These are phyloP conservation scores for Suhomyces pyralidae DNA, from an alignment of 805 yeast species.

Conservation along the genomic window DNA sequence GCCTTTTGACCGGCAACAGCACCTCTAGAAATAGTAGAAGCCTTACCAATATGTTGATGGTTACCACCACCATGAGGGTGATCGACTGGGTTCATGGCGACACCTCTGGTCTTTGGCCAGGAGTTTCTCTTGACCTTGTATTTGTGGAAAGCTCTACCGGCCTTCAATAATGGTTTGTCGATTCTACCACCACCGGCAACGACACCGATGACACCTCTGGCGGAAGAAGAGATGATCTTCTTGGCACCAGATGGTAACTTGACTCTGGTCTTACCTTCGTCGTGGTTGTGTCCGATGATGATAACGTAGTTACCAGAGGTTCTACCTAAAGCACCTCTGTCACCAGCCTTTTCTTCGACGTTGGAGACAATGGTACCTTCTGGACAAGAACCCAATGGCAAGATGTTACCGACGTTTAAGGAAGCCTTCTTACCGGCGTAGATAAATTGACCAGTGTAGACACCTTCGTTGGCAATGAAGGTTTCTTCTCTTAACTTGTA, in stretches of 20 bases:
- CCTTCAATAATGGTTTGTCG: slow-evolving; percentile 99
- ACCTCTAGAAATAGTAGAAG: slow-evolving; percentile 98
- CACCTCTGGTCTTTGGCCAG: slow-evolving; percentile 99
- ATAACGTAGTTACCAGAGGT: slow-evolving; percentile 99
- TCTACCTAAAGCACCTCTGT: slow-evolving; percentile 99
- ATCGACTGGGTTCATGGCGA: slow-evolving; percentile 99
- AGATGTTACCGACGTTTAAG: slow-evolving; percentile 92
- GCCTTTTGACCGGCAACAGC: slow-evolving; percentile 99
- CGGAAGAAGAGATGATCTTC: slow-evolving; percentile 91
- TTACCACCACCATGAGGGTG: slow-evolving; percentile 99
- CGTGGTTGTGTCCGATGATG: slow-evolving; percentile 98
- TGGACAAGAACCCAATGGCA: slow-evolving; percentile 96
- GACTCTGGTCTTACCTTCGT: slow-evolving; percentile 98
- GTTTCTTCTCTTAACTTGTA: slow-evolving; percentile 97
- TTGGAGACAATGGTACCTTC: slow-evolving; percentile 99
- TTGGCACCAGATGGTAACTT: slow-evolving; percentile 99
- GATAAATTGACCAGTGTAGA: slow-evolving; percentile 98
- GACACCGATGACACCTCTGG: slow-evolving; percentile 99
- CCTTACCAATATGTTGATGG: slow-evolving; percentile 99
- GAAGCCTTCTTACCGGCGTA: slow-evolving; percentile 99
- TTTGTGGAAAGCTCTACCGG: slow-evolving; percentile 99
- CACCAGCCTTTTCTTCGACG: slow-evolving; percentile 98
- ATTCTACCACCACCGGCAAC: slow-evolving; percentile 99
- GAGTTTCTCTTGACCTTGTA: slow-evolving; percentile 99
- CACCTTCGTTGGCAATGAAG: slow-evolving; percentile 99